Evolutionary conservation across 1,139 yeast species (phyloP).

Genomic region (Geotrichum histeridarum): DNA sequence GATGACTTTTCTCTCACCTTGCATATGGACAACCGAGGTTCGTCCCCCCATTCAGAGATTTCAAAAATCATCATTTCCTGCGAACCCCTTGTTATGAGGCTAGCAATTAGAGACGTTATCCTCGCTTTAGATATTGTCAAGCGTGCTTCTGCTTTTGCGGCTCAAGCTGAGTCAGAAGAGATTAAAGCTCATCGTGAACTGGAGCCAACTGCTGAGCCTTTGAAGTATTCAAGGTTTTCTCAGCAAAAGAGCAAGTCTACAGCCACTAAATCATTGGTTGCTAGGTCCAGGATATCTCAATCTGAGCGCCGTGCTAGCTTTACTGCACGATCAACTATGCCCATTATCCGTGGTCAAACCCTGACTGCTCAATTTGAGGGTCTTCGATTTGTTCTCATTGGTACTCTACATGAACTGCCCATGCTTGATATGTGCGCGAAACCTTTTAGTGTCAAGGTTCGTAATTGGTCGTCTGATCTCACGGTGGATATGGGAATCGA

Average conservation of each 20-base stretch:
- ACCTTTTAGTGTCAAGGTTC: conserved; percentile 66
- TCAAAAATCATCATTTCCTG: conserved; percentile 66
- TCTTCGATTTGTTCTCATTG: conserved; percentile 77
- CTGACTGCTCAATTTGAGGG: conserved; percentile 73
- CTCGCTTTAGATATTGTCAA: conserved; percentile 71
- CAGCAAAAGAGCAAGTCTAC: conserved; percentile 13
- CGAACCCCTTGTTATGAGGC: conserved; percentile 74
- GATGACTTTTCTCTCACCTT: conserved; percentile 85
- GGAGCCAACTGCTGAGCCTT: conserved; percentile 12
- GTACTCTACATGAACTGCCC: conserved; percentile 91
- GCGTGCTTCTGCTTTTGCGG: conserved; percentile 54
- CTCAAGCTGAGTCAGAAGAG: conserved; percentile 26
- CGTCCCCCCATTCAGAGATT: conserved; percentile 52
- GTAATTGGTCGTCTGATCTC: conserved; percentile 83
- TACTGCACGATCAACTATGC: conserved; percentile 1
- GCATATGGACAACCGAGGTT: conserved; percentile 65
- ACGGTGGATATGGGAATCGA: conserved; percentile 63
- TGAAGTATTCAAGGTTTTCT: conserved; percentile 28
- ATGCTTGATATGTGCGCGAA: conserved; percentile 73
- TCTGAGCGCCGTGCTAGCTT: neutral
- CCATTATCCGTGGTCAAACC: conserved; percentile 59
- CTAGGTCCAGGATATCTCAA: neutral
- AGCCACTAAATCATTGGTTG: conserved; percentile 1
- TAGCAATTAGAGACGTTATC: conserved; percentile 81
- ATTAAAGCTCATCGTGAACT: conserved; percentile 9